A percentile compares a stretch with the other conserved stretches of the same genome.
phyloP scores from a whole-genome alignment of 192 early-diverging fungal species.

The Podila clonocystis region DNA sequence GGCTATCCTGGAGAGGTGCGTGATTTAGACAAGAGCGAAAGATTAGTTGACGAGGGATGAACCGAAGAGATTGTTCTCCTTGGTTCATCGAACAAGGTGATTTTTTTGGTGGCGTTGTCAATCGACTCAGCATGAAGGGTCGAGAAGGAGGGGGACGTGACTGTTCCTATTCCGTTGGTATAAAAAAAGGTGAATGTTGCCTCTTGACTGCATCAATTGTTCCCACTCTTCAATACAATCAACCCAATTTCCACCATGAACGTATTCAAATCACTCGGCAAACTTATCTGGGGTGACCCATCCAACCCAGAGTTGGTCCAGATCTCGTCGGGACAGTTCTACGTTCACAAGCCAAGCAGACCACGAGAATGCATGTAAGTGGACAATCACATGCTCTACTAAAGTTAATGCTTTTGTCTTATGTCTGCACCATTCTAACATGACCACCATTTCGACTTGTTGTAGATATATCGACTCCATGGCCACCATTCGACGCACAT shows the following conservation, averaged over 20 bases:
- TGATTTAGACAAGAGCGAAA: background rate
- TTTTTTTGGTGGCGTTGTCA: constrained; percentile 14
- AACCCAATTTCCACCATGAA: constrained; percentile 57
- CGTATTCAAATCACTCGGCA: constrained; percentile 71
- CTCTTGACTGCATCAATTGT: too few relatives aligned
- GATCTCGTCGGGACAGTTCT: constrained; percentile 71
- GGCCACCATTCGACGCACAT: constrained; percentile 75
- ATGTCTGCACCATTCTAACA: background rate
- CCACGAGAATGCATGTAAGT: constrained; percentile 62
- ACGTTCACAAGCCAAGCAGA: constrained; percentile 61
- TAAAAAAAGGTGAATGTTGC: too few relatives aligned
- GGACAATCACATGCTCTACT: background rate
- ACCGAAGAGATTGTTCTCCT: too few relatives aligned
- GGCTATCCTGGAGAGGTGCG: background rate
- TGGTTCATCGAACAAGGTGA: background rate
- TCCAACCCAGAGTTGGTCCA: constrained; percentile 65
- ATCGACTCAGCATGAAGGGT: background rate
- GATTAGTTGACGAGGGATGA: background rate
- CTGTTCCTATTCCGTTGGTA: too few relatives aligned
- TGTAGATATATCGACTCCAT: constrained; percentile 72
- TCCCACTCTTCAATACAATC: background rate
- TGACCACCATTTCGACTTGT: background rate
- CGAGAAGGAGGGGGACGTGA: background rate
- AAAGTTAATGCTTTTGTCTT: background rate
- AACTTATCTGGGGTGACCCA: constrained; percentile 71